These are phyloP conservation scores for Entophlyctis luteolus DNA, from an alignment of 192 early-diverging fungal species.

Conservation along the genomic window DNA sequence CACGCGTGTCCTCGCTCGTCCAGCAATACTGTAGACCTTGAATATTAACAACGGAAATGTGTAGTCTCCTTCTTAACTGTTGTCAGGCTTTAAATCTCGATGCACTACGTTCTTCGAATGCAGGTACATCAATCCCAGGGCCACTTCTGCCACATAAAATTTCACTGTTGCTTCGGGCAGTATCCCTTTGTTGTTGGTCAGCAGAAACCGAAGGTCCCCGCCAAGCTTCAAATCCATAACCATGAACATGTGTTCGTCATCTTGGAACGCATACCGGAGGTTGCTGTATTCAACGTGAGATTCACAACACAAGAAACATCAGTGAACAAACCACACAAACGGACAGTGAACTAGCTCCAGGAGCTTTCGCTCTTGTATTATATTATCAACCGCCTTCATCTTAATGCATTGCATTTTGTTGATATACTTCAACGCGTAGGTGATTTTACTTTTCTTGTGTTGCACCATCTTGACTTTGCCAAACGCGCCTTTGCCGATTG, in stretches of 20 bases:
- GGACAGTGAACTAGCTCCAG: conserved; percentile 82
- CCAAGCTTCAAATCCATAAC: conserved; percentile 91
- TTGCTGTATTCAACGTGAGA: conserved; percentile 51
- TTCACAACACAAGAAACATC: not conserved
- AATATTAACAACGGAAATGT: not conserved
- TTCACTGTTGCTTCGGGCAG: conserved; percentile 68
- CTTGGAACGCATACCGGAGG: conserved; percentile 92
- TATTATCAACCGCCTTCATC: conserved; percentile 77
- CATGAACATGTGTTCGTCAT: conserved; percentile 92
- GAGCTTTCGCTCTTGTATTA: conserved; percentile 83
- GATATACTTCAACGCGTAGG: conserved; percentile 94
- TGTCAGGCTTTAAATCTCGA: conserved; percentile 92
- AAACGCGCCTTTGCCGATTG: conserved; percentile 92
- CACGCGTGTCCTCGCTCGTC: conserved; percentile 48
- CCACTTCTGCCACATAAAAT: conserved; percentile 85
- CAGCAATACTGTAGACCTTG: conserved; percentile 35
- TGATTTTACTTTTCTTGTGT: conserved; percentile 67
- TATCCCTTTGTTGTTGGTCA: conserved; percentile 57
- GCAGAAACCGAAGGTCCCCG: conserved; percentile 90
- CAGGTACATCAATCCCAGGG: conserved; percentile 75
- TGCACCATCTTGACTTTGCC: conserved; percentile 92
- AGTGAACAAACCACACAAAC: conserved; percentile 54
- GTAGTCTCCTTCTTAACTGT: conserved; percentile 39
- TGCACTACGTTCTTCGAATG: conserved; percentile 83
- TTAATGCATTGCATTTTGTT: conserved; percentile 86